A percentile compares a stretch with the other conserved stretches of the same genome.
phyloP scores from a whole-genome alignment of 2,329 filamentous ascomycete species.

The Ceratocystis ficicola region DNA sequence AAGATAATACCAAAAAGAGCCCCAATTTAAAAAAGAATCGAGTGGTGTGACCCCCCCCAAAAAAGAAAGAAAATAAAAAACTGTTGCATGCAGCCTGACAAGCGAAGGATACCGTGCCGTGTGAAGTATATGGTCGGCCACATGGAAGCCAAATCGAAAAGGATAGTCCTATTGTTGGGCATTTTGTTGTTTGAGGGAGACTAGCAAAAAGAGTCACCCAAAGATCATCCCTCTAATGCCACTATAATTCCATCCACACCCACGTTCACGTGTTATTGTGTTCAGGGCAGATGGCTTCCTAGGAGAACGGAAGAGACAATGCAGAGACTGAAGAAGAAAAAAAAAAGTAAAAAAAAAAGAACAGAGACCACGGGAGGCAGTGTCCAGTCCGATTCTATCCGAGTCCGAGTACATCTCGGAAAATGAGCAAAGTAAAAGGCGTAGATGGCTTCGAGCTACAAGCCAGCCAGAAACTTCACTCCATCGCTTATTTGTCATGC shows the following conservation, averaged over 20 bases:
- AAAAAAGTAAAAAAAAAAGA: background rate
- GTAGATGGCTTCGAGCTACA: background rate
- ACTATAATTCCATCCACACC: background rate
- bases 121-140: background rate
- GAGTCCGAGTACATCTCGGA: background rate
- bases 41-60: background rate
- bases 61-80: background rate
- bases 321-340: background rate
- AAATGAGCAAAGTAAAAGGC: background rate
- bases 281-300: background rate
- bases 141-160: background rate
- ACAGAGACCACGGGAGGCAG: background rate
- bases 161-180: background rate
- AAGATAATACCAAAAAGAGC: background rate
- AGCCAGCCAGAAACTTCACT: background rate
- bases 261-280: background rate
- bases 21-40: background rate
- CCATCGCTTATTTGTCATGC: slow-evolving; percentile 22
- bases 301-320: background rate
- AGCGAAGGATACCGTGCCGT: background rate
- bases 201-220: background rate
- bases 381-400: too few species aligned
- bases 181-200: background rate
- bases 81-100: background rate
- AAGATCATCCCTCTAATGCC: background rate